phyloP scores from a whole-genome alignment of 768 basidiomycete species.

The Lepiota brunneoincarnata region DNA sequence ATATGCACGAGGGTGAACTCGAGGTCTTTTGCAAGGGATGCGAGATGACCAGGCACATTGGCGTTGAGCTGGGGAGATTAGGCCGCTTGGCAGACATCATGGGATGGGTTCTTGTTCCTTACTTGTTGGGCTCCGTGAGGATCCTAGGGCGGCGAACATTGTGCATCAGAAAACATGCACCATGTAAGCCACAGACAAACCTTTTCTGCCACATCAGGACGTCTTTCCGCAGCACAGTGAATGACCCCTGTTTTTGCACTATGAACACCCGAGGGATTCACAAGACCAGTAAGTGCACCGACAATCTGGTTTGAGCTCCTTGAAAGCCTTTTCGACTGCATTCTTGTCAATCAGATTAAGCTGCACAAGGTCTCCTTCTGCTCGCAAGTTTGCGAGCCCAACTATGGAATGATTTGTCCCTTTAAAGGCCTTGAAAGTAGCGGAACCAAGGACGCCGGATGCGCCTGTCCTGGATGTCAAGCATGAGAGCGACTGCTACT shows the following conservation, averaged over 20 bases:
- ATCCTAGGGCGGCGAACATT: conserved; percentile 40
- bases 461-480: conserved; percentile 56
- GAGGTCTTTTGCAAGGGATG: conserved; percentile 57
- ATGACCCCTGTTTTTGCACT: conserved; percentile 61
- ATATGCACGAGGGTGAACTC: conserved; percentile 83
- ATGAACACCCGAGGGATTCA: background rate
- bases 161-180: conserved; percentile 7
- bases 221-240: conserved; percentile 92
- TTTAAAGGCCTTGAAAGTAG: conserved; percentile 68
- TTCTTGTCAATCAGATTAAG: conserved; percentile 67
- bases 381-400: conserved; percentile 72
- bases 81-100: background rate
- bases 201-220: conserved; percentile 92
- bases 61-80: conserved; percentile 67
- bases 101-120: conserved; percentile 13
- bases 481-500: background rate
- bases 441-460: conserved; percentile 86
- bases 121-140: conserved; percentile 68
- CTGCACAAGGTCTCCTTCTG: conserved; percentile 45
- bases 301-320: conserved; percentile 68
- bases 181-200: conserved; percentile 35
- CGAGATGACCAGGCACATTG: conserved; percentile 69
- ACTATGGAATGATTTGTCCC: conserved; percentile 42
- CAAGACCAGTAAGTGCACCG: conserved; percentile 24
- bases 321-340: conserved; percentile 54